Conservation (phyloP, 768 basidiomycete species). For the Crepidotus variabilis region DNA sequence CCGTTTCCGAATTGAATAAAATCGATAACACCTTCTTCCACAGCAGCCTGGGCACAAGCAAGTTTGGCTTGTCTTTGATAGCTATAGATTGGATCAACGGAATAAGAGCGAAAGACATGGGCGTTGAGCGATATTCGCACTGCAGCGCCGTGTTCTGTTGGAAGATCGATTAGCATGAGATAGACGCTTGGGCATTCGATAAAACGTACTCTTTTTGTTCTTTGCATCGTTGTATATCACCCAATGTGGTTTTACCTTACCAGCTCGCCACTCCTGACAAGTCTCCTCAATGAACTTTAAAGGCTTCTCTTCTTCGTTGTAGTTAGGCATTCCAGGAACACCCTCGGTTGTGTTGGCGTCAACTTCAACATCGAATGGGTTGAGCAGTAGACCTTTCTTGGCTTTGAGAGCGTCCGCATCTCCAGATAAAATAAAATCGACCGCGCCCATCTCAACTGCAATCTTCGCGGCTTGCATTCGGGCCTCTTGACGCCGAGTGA, state of each 20-base stretch:
- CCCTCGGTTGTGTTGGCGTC: constrained; percentile 16
- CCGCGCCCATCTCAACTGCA: constrained; percentile 56
- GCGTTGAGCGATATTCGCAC: constrained; percentile 50
- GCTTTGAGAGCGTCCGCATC: constrained; percentile 31
- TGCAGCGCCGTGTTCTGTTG: constrained; percentile 49
- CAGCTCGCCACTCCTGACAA: constrained; percentile 52
- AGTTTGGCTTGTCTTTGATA: constrained; percentile 41
- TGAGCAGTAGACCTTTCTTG: constrained; percentile 31
- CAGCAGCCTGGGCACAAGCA: constrained; percentile 51
- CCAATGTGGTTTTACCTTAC: constrained; percentile 51
- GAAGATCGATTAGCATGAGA: not conserved
- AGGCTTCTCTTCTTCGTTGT: constrained; percentile 14
- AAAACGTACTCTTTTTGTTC: constrained; percentile 36
- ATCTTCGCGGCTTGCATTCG: constrained; percentile 46
- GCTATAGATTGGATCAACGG: constrained; percentile 41
- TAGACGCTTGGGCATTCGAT: not conserved
- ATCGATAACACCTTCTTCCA: constrained; percentile 51
- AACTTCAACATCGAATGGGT: constrained; percentile 23
- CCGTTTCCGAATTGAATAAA: constrained; percentile 57
- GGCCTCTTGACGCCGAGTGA: constrained; percentile 47
- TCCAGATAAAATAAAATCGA: constrained; percentile 52
- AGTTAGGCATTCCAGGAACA: constrained; percentile 11
- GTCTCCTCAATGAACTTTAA: constrained; percentile 47
- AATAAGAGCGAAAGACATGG: constrained; percentile 47
- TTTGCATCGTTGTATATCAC: constrained; percentile 44